These are phyloP conservation scores for Lobosporangium transversale DNA, from an alignment of 192 early-diverging fungal genomes.

Conservation along the genomic window DNA sequence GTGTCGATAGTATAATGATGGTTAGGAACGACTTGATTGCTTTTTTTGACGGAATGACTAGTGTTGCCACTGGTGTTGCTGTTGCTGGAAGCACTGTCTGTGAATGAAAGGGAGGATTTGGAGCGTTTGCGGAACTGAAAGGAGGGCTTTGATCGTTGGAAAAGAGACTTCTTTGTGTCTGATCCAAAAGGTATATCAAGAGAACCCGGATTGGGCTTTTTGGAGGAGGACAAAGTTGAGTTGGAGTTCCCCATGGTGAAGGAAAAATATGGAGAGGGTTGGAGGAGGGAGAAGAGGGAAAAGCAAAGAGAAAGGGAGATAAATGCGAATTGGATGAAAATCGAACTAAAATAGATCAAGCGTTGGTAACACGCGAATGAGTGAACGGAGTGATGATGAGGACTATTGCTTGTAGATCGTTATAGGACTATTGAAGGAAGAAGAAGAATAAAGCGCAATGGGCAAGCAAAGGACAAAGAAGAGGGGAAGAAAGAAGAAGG, in stretches of 20 bases:
- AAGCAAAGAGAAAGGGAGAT: not conserved
- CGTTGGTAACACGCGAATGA: too few relatives aligned
- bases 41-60: not conserved
- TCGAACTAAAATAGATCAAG: too few relatives aligned
- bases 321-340: too few relatives aligned
- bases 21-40: slow-evolving; percentile 22
- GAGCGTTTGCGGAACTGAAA: slow-evolving; percentile 28
- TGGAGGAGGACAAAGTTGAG: slow-evolving; percentile 11
- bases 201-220: slow-evolving; percentile 8
- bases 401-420: too few relatives aligned
- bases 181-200: not conserved
- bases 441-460: not conserved
- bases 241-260: slow-evolving; percentile 27
- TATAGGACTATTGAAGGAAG: not conserved
- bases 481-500: slow-evolving; percentile 7
- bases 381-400: too few relatives aligned
- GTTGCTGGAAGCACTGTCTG: not conserved
- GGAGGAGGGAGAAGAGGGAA: not conserved
- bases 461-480: not conserved
- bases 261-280: not conserved
- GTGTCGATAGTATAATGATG: slow-evolving; percentile 21
- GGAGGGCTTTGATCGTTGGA: slow-evolving; percentile 41
- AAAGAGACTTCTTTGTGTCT: slow-evolving; percentile 32
- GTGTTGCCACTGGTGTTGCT: not conserved
- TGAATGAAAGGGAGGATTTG: slow-evolving; percentile 26